Evolutionary conservation across 192 early-diverging fungal genomes (phyloP).

Genomic region (Mortierella alpina): DNA sequence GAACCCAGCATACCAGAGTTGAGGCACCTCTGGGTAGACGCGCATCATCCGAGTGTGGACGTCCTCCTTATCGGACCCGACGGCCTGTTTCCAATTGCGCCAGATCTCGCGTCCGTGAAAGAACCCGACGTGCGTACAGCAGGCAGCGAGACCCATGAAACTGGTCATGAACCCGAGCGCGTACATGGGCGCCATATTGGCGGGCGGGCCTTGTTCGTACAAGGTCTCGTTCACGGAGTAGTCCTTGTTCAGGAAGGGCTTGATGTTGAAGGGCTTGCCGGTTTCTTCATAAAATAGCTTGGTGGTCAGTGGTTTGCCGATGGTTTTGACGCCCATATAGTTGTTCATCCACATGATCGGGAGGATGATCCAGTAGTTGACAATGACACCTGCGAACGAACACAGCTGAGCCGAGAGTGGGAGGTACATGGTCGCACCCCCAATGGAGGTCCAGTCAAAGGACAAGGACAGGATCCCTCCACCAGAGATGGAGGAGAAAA

Average conservation of each 20-base stretch:
- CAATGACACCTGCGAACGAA: slow-evolving; percentile 69
- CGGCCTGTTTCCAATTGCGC: slow-evolving; percentile 47
- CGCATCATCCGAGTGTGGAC: slow-evolving; percentile 57
- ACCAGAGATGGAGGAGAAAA: slow-evolving; percentile 62
- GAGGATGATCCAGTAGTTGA: slow-evolving; percentile 78
- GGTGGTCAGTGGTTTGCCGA: slow-evolving; percentile 16
- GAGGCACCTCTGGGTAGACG: slow-evolving; percentile 64
- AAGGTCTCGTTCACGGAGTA: slow-evolving; percentile 61
- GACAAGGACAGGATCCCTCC: slow-evolving; percentile 75
- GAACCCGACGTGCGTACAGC: slow-evolving; percentile 67
- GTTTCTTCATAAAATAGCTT: slow-evolving; percentile 16
- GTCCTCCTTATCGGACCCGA: slow-evolving; percentile 35
- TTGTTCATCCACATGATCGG: slow-evolving; percentile 76
- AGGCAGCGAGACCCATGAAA: slow-evolving; percentile 63
- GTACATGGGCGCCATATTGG: slow-evolving; percentile 62
- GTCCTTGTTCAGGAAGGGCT: slow-evolving; percentile 65
- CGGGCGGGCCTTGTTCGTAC: slow-evolving; percentile 62
- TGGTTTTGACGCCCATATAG: slow-evolving; percentile 31
- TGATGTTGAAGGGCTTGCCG: slow-evolving; percentile 36
- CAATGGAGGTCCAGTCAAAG: slow-evolving; percentile 73
- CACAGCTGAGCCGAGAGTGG: slow-evolving; percentile 38
- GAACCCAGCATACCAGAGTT: slow-evolving; percentile 62
- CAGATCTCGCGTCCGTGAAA: slow-evolving; percentile 74
- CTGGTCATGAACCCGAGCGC: slow-evolving; percentile 70
- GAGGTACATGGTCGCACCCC: slow-evolving; percentile 26